Conservation (phyloP, 495 filamentous ascomycete genomes). For the Zalerion maritima region DNA sequence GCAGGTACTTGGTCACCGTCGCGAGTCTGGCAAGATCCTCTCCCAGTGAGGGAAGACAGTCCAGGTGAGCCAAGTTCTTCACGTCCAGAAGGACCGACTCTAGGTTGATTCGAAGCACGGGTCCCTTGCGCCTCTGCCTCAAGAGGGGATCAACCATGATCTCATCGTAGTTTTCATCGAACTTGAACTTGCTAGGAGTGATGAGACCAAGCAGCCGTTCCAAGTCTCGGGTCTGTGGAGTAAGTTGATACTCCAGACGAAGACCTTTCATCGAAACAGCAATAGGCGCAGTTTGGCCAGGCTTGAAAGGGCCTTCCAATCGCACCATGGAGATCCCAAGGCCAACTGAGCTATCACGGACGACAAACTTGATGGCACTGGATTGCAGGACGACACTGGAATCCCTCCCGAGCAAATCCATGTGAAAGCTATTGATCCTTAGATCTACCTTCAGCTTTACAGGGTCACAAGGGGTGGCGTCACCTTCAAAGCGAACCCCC, state of each 20-base stretch:
- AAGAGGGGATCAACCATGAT: slow-evolving; percentile 88
- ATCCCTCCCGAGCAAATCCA: slow-evolving; percentile 61
- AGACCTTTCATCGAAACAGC: slow-evolving; percentile 41
- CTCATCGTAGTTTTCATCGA: slow-evolving; percentile 74
- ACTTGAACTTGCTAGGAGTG: slow-evolving; percentile 82
- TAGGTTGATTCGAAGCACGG: slow-evolving; percentile 60
- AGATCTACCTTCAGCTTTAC: slow-evolving; percentile 56
- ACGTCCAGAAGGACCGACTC: slow-evolving; percentile 43
- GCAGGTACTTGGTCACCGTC: slow-evolving; percentile 84
- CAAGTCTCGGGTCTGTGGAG: slow-evolving; percentile 67
- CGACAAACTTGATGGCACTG: slow-evolving; percentile 64
- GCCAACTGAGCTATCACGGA: slow-evolving; percentile 51
- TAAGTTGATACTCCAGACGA: slow-evolving; percentile 56
- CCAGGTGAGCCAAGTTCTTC: slow-evolving; percentile 42
- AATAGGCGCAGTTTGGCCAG: slow-evolving; percentile 35
- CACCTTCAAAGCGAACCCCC: slow-evolving; percentile 62
- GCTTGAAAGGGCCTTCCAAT: slow-evolving; percentile 53
- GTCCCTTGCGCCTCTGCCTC: slow-evolving; percentile 76
- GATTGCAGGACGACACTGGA: slow-evolving; percentile 62
- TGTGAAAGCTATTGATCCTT: slow-evolving; percentile 57
- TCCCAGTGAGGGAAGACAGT: slow-evolving; percentile 49
- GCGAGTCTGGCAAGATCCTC: slow-evolving; percentile 69
- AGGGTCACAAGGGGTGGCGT: slow-evolving; percentile 32
- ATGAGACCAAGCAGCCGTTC: slow-evolving; percentile 70
- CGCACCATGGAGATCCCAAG: slow-evolving; percentile 62